Percentiles rank a stretch among this genome's conserved stretches.
These are phyloP conservation scores for Vitis cinerea DNA, from an alignment of 164 flowering plant genomes.

Conservation along the genomic window DNA sequence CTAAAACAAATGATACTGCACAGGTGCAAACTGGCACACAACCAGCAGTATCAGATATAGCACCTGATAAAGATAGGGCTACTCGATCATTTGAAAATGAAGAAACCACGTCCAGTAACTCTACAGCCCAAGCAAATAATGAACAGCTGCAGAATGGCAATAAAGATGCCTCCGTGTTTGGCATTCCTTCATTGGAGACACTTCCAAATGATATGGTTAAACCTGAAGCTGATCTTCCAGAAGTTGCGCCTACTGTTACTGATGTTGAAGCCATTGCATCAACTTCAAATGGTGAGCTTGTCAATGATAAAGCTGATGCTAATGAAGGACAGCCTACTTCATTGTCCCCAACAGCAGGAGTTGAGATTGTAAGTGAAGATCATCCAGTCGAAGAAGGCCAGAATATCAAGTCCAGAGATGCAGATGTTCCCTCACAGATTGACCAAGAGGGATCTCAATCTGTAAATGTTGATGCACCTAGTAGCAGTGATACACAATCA, in stretches of 20 bases:
- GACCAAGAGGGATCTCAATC: conserved; percentile 39
- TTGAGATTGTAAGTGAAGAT: conserved; percentile 34
- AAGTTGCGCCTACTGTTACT: conserved; percentile 25
- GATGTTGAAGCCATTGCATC: conserved; percentile 25
- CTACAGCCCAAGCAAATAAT: conserved; percentile 21
- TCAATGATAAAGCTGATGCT: conserved; percentile 30
- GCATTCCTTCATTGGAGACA: conserved; percentile 24
- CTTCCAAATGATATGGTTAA: conserved; percentile 25
- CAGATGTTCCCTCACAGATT: conserved; percentile 29
- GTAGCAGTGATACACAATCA: conserved; percentile 26
- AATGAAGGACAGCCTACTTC: conserved; percentile 30
- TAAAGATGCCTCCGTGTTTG: conserved; percentile 26
- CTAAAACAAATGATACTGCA: conserved; percentile 28
- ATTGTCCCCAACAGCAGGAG: conserved; percentile 19
- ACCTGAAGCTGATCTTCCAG: conserved; percentile 28
- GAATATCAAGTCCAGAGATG: conserved; percentile 27
- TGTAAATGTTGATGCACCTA: conserved; percentile 24
- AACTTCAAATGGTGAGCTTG: conserved; percentile 38
- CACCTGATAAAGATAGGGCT: conserved; percentile 29
- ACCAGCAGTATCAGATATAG: conserved; percentile 27
- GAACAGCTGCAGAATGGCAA: conserved; percentile 29
- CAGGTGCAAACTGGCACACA: conserved; percentile 29
- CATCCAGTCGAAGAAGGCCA: conserved; percentile 30
- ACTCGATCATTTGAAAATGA: conserved; percentile 28
- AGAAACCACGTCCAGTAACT: conserved; percentile 16